Percentiles rank a stretch among this genome's conserved stretches.
Evolutionary conservation across 805 yeast genomes (phyloP).

Genomic region (Wickerhamiella bombiphila): DNA sequence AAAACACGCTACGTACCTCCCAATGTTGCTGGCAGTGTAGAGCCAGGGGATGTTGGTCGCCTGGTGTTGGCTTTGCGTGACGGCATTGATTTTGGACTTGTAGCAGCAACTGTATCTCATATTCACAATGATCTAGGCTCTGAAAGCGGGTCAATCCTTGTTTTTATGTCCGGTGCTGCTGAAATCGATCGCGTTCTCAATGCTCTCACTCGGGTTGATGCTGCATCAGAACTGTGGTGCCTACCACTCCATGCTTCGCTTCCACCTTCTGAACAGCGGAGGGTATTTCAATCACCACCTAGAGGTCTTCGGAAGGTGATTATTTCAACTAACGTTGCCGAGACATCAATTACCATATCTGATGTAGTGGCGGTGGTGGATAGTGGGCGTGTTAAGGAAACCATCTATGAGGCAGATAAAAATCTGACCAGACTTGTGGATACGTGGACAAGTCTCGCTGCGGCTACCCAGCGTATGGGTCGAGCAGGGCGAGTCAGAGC

Average conservation of each 20-base stretch:
- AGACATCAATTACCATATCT: constrained; percentile 90
- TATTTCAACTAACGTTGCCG: constrained; percentile 88
- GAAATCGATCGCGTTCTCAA: constrained; percentile 58
- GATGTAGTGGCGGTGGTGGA: constrained; percentile 90
- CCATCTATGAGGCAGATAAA: constrained; percentile 50
- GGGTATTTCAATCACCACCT: constrained; percentile 49
- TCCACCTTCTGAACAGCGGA: constrained; percentile 65
- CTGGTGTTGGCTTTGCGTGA: constrained; percentile 20
- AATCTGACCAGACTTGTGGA: constrained; percentile 64
- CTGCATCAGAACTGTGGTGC: constrained; percentile 26
- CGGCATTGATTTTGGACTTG: constrained; percentile 53
- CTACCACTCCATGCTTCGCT: constrained; percentile 84
- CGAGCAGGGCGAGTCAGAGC: constrained; percentile 91
- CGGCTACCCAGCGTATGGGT: constrained; percentile 82
- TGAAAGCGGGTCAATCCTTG: constrained; percentile 57
- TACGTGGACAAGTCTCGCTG: constrained; percentile 80
- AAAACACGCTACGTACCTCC: constrained; percentile 35
- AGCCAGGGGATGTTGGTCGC: constrained; percentile 19
- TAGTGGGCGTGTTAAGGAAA: constrained; percentile 69
- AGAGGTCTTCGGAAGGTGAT: constrained; percentile 56
- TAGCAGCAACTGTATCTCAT: constrained; percentile 38
- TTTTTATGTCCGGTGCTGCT: constrained; percentile 81
- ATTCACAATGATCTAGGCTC: constrained; percentile 39
- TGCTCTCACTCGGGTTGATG: constrained; percentile 22
- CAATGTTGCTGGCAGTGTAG: constrained; percentile 11